phyloP scores from a whole-genome alignment of 2,329 filamentous ascomycete species.

The Ascochyta viciae-villosae region DNA sequence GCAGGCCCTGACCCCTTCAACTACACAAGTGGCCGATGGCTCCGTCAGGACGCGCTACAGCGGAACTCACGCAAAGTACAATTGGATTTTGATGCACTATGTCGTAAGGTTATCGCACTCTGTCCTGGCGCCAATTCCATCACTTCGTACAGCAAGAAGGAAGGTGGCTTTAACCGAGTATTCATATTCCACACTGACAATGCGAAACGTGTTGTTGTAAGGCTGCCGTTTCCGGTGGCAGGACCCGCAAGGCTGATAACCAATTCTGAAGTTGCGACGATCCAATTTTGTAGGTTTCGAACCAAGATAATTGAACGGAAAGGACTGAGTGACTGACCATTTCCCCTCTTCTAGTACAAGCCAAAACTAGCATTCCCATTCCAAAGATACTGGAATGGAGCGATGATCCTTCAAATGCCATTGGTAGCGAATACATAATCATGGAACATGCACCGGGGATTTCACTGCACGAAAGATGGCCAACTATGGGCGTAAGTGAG shows the following conservation, averaged over 20 bases:
- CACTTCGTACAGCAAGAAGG: not conserved
- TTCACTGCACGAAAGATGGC: not conserved
- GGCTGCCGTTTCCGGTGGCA: not conserved
- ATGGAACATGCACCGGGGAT: not conserved
- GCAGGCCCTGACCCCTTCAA: too few species aligned
- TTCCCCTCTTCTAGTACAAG: too few species aligned
- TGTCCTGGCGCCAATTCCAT: not conserved
- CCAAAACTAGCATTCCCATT: not conserved
- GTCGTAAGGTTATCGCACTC: not conserved
- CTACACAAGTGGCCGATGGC: not conserved
- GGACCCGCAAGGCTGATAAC: not conserved
- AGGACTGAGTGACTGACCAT: too few species aligned
- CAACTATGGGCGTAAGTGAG: not conserved
- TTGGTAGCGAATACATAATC: not conserved
- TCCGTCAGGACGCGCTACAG: not conserved
- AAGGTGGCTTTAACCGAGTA: not conserved
- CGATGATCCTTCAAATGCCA: not conserved
- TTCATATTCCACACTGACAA: not conserved
- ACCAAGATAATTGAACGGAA: too few species aligned
- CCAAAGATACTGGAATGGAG: not conserved
- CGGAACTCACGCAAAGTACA: not conserved
- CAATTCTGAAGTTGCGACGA: not conserved
- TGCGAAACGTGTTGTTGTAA: not conserved
- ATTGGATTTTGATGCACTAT: not conserved
- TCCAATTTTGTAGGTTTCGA: too few species aligned